Conservation (phyloP, 2,329 filamentous ascomycete genomes). For the Aspergillus melleus region DNA sequence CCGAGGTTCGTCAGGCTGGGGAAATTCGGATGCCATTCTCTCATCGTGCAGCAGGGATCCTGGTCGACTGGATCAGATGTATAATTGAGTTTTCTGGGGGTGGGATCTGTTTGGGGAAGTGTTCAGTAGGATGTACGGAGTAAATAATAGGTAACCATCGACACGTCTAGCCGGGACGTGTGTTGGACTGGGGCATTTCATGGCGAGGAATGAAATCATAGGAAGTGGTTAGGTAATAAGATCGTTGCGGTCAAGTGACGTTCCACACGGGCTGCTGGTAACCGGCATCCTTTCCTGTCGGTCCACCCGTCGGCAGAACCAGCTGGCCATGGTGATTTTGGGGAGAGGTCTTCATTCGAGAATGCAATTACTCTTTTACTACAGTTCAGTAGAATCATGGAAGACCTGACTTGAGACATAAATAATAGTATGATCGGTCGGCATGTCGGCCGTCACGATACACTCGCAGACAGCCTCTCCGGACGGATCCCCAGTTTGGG, state of each 20-base stretch:
- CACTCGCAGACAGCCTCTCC: neutral
- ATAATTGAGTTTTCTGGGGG: no score
- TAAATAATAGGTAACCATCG: no score
- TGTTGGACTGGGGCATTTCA: neutral
- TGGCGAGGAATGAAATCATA: constrained; percentile 2
- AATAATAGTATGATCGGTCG: neutral
- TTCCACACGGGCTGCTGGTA: constrained; percentile 25
- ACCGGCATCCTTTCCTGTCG: constrained; percentile 12
- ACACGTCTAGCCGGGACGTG: no score
- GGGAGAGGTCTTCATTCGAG: no score
- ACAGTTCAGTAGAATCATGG: no score
- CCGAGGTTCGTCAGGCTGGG: constrained; percentile 16
- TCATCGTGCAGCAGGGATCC: neutral
- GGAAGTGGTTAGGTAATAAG: constrained; percentile 20
- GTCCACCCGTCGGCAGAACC: neutral
- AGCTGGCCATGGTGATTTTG: no score
- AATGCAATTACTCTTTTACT: no score
- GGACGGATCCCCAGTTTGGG: constrained; percentile 4
- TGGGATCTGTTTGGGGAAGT: no score
- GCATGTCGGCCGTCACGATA: neutral
- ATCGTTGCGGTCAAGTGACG: constrained; percentile 18
- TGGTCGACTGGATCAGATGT: no score
- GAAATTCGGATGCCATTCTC: neutral
- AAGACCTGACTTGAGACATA: neutral
- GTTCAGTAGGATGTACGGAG: no score